A percentile compares a stretch with the other conserved stretches of the same genome.
Conservation (phyloP, 1,284 basidiomycete species). For the Testicularia cyperi region DNA sequence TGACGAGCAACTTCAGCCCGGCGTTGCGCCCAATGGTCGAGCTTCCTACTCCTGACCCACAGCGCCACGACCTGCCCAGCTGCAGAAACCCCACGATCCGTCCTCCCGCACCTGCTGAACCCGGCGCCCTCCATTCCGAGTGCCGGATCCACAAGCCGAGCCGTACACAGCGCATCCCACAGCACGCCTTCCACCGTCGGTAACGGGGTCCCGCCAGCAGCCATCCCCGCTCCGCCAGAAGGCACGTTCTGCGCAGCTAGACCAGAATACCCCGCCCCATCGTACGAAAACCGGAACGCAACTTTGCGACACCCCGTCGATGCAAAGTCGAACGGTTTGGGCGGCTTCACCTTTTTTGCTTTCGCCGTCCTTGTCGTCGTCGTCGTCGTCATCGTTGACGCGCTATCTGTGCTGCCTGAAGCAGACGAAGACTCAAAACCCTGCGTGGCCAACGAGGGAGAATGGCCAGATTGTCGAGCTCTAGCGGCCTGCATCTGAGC, state of each 20-base stretch:
- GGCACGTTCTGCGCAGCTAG: conserved; percentile 70
- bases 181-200: conserved; percentile 89
- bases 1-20: not conserved
- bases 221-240: no score
- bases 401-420: no score
- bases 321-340: conserved; percentile 67
- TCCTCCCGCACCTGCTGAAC: conserved; percentile 88
- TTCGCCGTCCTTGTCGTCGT: not conserved
- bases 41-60: conserved; percentile 64
- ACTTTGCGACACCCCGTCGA: conserved; percentile 77
- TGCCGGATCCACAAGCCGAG: conserved; percentile 45
- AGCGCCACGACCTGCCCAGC: conserved; percentile 91
- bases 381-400: conserved; percentile 1
- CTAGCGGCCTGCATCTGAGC: conserved; percentile 7
- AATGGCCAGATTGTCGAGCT: conserved; percentile 6
- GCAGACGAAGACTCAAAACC: no score
- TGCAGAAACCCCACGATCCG: conserved; percentile 90
- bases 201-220: conserved; percentile 64
- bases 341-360: conserved; percentile 19
- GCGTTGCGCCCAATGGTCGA: conserved; percentile 42
- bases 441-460: no score
- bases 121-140: conserved; percentile 67
- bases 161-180: conserved; percentile 68
- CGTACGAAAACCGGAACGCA: conserved; percentile 86
- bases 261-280: conserved; percentile 88